Conservation (phyloP, 495 filamentous ascomycete genomes). For the Chaetomium cochliodes region DNA sequence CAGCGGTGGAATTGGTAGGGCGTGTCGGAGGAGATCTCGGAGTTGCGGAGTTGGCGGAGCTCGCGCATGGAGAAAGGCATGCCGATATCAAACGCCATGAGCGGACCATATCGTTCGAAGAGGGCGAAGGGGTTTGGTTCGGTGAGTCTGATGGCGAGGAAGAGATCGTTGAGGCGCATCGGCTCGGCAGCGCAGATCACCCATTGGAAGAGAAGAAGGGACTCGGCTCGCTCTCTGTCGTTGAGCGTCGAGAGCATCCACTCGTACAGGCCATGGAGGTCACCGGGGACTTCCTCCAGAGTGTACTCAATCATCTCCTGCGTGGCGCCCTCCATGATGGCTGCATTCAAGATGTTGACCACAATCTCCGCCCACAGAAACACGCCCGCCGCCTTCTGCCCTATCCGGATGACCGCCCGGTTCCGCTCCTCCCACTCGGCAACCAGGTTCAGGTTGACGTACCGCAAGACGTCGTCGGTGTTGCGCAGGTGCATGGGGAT, state of each 20-base stretch:
- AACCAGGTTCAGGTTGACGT: constrained; percentile 37
- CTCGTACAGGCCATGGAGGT: constrained; percentile 42
- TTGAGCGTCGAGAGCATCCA: constrained; percentile 39
- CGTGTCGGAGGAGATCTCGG: constrained; percentile 38
- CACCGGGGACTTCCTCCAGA: constrained; percentile 36
- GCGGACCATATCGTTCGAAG: constrained; percentile 25
- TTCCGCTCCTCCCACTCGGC: constrained; percentile 39
- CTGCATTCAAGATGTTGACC: constrained; percentile 41
- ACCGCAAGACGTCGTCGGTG: constrained; percentile 37
- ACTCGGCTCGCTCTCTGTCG: constrained; percentile 37
- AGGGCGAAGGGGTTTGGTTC: constrained; percentile 23
- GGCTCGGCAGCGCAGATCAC: constrained; percentile 39
- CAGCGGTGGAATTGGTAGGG: constrained; percentile 39
- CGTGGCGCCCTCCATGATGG: constrained; percentile 37
- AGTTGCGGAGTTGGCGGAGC: constrained; percentile 33
- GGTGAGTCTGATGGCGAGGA: constrained; percentile 37
- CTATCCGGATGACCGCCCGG: constrained; percentile 29
- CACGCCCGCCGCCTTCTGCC: constrained; percentile 34
- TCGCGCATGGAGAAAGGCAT: constrained; percentile 35
- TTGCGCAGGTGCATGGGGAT: constrained; percentile 40
- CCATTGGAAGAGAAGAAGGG: constrained; percentile 41
- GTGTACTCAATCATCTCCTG: constrained; percentile 39
- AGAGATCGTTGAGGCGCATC: constrained; percentile 40
- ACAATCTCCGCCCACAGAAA: constrained; percentile 44
- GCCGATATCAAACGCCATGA: constrained; percentile 34